Evolutionary conservation across 176 grass and related monocot genomes (phyloP), one percentile per base, ranked within the genome.

Genomic region (Ananas comosus): DNA sequence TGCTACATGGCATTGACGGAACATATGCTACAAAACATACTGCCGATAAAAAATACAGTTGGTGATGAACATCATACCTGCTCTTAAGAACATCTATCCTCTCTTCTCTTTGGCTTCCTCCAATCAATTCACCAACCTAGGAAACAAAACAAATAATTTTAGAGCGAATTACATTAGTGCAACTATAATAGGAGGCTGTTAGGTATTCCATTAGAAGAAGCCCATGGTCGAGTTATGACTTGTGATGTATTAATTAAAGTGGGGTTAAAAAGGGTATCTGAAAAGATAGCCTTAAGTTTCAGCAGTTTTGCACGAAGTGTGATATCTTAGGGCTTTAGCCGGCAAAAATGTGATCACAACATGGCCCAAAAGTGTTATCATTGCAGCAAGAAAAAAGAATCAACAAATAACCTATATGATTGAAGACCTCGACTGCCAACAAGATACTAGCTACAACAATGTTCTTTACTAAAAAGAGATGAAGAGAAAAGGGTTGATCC

Each of bases 101-200:
- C 56, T 96, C 93, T 72, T 96, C 93, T 66, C 93, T 96, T 87
- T 96, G 92, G 81, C 92, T 96, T 91, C 92, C 92, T 72, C 92
- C 88, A 70, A 96, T 82, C 69, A 96, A 69, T 65, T 96, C 88
- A n/a, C 93, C 93, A 83, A 96, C 88, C 93, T 96, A 79, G 13
- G 14, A 51, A 78, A 84, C 29, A 77, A 64, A 65, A 69, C 65
- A 71, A 21, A 9, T 18, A 0, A 19, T 22, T 61, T 18, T 22
- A 61, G 7, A 2, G 8, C 56, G 10, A 14, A 61, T 61, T 18
- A 1, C 1, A n/a, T 22, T 10, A 61, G 56, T 42, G 33, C 33
- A 42, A 42, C 33, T 42, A 42, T 7, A 42, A 4, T 0, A 42
- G 33, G 33, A 42, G 33, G 33, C 33, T 42, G 33, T 7, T 7